Percentiles rank a stretch among this genome's conserved stretches.
Conservation (phyloP, 1,284 basidiomycete genomes). For the Pisolithus thermaeus region DNA sequence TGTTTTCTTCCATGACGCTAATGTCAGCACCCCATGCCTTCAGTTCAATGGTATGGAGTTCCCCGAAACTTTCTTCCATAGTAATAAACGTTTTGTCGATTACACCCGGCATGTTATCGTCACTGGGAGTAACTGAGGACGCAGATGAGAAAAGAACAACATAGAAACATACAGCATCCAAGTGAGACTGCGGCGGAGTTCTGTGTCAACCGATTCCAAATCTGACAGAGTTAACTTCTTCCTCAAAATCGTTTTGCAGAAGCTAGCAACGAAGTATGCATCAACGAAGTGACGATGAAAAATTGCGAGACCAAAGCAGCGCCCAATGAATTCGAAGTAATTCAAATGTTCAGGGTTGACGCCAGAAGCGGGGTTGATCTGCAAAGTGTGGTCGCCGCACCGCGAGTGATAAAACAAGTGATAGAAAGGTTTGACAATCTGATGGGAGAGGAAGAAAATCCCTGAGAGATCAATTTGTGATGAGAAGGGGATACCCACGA, state of each 20-base stretch:
- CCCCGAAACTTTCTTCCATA: constrained; percentile 93
- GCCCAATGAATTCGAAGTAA: constrained; percentile 97
- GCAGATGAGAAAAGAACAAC: neutral
- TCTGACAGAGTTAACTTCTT: constrained; percentile 85
- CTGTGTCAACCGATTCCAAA: constrained; percentile 83
- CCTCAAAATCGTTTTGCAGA: constrained; percentile 96
- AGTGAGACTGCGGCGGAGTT: constrained; percentile 81
- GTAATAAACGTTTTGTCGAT: constrained; percentile 89
- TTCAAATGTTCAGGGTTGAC: constrained; percentile 96
- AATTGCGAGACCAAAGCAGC: constrained; percentile 87
- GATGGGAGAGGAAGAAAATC: constrained; percentile 87
- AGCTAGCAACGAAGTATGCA: constrained; percentile 93
- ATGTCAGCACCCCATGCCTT: constrained; percentile 77
- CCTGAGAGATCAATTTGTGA: constrained; percentile 31
- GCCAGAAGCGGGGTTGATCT: constrained; percentile 91
- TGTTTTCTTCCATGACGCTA: constrained; percentile 88
- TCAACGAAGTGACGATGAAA: constrained; percentile 96
- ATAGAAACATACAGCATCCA: constrained; percentile 80
- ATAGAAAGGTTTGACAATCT: constrained; percentile 96
- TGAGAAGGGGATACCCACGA: constrained; percentile 5
- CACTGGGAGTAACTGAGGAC: constrained; percentile 34
- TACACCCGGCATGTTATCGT: constrained; percentile 87
- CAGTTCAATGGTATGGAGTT: constrained; percentile 86
- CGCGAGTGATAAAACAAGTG: constrained; percentile 96
- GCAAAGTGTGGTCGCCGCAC: constrained; percentile 93